Evolutionary conservation across 2,329 filamentous ascomycete genomes (phyloP).

Genomic region (Lasiodiplodia sp.): DNA sequence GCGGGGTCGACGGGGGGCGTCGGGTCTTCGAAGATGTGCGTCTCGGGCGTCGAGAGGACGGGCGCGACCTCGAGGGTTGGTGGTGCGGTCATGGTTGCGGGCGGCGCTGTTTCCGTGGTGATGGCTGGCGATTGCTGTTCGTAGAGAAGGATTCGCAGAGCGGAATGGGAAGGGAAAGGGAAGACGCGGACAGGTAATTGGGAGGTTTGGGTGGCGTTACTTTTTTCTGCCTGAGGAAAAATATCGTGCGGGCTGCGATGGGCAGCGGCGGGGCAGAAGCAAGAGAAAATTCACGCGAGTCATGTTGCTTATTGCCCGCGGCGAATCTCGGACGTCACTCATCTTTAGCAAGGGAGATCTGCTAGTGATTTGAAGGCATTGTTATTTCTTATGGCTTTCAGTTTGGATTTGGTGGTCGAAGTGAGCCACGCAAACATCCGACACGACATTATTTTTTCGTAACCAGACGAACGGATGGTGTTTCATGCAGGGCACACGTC

Average conservation of each 20-base stretch:
- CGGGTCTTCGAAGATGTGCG: constrained; percentile 65
- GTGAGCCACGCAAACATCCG: background rate
- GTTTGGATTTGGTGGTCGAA: background rate
- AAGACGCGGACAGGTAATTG: background rate
- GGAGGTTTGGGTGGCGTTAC: background rate
- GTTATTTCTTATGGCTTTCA: background rate
- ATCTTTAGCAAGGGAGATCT: background rate
- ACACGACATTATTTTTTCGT: background rate
- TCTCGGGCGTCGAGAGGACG: constrained; percentile 68
- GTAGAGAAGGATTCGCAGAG: background rate
- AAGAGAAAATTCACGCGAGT: constrained; percentile 5
- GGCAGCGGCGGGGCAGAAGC: background rate
- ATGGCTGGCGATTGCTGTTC: background rate
- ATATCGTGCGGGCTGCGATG: background rate
- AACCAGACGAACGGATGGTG: background rate
- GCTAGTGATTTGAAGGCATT: background rate
- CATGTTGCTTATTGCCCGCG: constrained; percentile 5
- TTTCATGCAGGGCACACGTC: background rate
- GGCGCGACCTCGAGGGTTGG: constrained; percentile 51
- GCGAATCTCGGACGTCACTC: constrained; percentile 1
- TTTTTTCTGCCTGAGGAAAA: background rate
- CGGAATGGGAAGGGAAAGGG: background rate
- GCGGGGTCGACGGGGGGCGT: constrained; percentile 50
- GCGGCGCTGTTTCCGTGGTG: background rate
- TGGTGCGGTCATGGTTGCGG: constrained; percentile 5